Evolutionary conservation across 495 filamentous ascomycete species (phyloP).

Genomic region (Penicillium manginii): DNA sequence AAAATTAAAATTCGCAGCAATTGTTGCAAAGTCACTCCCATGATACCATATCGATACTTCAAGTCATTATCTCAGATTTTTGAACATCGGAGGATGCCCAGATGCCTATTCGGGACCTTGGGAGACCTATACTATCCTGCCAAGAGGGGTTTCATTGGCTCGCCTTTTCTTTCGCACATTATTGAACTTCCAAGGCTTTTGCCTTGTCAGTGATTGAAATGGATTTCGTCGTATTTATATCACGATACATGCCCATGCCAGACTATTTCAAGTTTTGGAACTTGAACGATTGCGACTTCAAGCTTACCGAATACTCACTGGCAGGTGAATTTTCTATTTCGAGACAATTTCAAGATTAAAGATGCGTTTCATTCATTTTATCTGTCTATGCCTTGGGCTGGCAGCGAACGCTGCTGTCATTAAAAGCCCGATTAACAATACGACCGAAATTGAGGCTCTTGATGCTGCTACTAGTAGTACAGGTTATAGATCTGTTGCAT

Average conservation of each 20-base stretch:
- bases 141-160: too few species aligned
- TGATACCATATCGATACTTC: background rate
- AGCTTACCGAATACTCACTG: too few species aligned
- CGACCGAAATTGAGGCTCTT: constrained; percentile 18
- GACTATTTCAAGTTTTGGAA: too few species aligned
- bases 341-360: constrained; percentile 5
- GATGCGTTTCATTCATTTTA: constrained; percentile 20
- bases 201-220: too few species aligned
- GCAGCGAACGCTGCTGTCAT: constrained; percentile 18
- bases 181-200: too few species aligned
- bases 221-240: too few species aligned
- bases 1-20: background rate
- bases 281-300: too few species aligned
- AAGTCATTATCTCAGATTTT: background rate
- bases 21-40: background rate
- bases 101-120: background rate
- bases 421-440: background rate
- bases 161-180: too few species aligned
- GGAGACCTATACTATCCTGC: background rate
- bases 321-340: background rate
- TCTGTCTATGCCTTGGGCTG: constrained; percentile 16
- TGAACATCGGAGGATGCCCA: background rate
- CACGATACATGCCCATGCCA: too few species aligned
- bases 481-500: constrained; percentile 74
- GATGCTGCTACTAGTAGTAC: constrained; percentile 11